Base-by-base conservation (phyloP, 2,329 filamentous ascomycete genomes). In the Pseudocercospora vitis region DNA sequence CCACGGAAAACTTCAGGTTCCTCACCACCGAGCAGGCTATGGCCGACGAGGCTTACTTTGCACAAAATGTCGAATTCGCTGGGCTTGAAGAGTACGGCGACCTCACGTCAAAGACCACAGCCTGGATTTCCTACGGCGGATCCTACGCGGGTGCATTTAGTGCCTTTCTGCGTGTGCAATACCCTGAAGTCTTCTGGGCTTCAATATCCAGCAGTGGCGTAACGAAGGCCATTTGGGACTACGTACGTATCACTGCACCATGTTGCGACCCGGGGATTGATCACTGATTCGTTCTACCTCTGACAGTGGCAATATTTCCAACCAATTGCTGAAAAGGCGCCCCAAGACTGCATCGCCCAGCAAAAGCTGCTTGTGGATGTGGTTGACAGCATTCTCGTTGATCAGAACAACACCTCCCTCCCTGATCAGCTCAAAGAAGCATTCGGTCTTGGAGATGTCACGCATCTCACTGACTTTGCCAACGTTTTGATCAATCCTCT, bases 91-190 rank as follows among this genome's bases (percentile, higher is more conserved):
- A 88, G 57, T 59, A 64, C 50, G 65, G 80, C 19, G 79, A 90
- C 58, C 72, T 94, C 31, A 89, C 82, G 0, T 81, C 88, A 0
- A 74, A 81, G 0, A 77, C 75, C 2, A 84, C 83, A 0, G 82
- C 89, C 0, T 94, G 86, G 73, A 85, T 95, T 54, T 83, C 83
- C 0, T 95, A 95, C 57, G 90, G 90, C 1, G 89, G 89, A 1
- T 91, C 87, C 0, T 95, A 95, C 65, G 88, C 89, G 0, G 90
- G 90, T 2, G 86, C 85, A 0, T 87, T 91, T 61, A 87, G 84
- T 7, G 88, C 90, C 0, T 86, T 95, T 62, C 71, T 90, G 31
- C 83, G 89, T 26, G 84, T 87, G 53, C 68, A 85, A 12, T 95
- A 95, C 68, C 89, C 90, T 0, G 84, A 92, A 26, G 73, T 86